Base-by-base conservation (phyloP, 2,329 filamentous ascomycete genomes). In the Chrysosphaeria jannelii region DNA sequence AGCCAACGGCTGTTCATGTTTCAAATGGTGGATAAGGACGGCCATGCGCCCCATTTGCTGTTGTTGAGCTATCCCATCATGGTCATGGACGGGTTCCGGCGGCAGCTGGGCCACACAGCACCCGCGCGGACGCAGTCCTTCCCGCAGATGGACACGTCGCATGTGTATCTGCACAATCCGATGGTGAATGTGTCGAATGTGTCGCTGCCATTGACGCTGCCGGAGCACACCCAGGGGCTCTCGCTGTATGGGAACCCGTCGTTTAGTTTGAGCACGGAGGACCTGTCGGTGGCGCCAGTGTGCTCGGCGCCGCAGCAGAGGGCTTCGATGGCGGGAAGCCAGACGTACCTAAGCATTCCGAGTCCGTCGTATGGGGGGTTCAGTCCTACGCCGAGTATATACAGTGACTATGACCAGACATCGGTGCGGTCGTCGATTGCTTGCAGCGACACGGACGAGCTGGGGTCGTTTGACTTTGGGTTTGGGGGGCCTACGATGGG, bases 41-140 rank as follows among this genome's bases (percentile, higher is more conserved):
- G 17, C 17, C 5, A 18, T n/a, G 16, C 16, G 7, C 7, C 7
- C 16, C 16, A 18, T 18, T 43, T 72, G 29, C 47, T 51, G 5
- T 50, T 78, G 20, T 71, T 76, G 62, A 62, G 71, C 33, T 65
- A 66, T 30, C 68, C 71, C 10, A 62, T 70, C 26, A 57, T 71
- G 33, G 61, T 63, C 22, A 61, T 72, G 26, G 48, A 51, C 27
- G 60, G 65, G 34, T 76, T 78, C 43, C 62, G 66, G 33, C 51
- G 48, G 17, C 58, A 65, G 32, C 64, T 74, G 50, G 63, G 67
- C 22, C 72, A 63, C 63, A 40, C 51, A 21, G 53, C 61, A 29
- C 60, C 61, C 8, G 46, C 50, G 30, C 48, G 57, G 30, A 61
- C 60, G 20, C 52, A 48, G 5, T 60, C 59, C 7, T 65, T 64